Conservation (phyloP, 2,329 filamentous ascomycete species). For the Epichloe aotearoae region DNA sequence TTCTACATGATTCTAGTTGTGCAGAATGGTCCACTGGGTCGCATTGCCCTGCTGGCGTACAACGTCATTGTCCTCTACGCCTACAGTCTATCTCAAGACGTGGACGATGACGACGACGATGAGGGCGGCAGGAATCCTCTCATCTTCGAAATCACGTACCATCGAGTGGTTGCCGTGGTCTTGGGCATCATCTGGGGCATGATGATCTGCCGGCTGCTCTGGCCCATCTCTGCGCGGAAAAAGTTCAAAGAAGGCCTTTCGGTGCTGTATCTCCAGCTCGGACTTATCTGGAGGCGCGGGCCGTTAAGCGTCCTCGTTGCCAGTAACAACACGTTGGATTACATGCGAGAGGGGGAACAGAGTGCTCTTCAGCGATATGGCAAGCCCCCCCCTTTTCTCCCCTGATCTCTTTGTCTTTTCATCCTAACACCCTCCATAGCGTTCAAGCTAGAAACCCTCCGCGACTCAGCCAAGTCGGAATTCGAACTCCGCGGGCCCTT, state of each 20-base stretch:
- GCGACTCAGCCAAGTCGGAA: constrained; percentile 63
- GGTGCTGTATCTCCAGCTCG: constrained; percentile 87
- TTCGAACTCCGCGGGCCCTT: constrained; percentile 85
- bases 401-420: background rate
- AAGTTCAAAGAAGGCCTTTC: constrained; percentile 85
- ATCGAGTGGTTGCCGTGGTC: constrained; percentile 77
- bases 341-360: constrained; percentile 83
- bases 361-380: constrained; percentile 70
- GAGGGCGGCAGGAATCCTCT: constrained; percentile 74
- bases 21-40: constrained; percentile 77
- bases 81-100: constrained; percentile 72
- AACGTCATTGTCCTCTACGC: constrained; percentile 91
- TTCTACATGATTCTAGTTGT: constrained; percentile 82
- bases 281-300: constrained; percentile 89
- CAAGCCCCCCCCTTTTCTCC: constrained; percentile 10
- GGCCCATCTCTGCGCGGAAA: constrained; percentile 80
- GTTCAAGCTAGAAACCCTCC: constrained; percentile 59
- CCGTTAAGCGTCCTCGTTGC: constrained; percentile 63
- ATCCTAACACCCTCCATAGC: constrained; percentile 20
- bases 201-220: constrained; percentile 76
- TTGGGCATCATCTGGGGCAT: constrained; percentile 86
- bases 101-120: constrained; percentile 73
- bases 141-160: constrained; percentile 76
- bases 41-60: constrained; percentile 91
- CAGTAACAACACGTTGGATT: constrained; percentile 45